Percentiles rank a stretch among this genome's conserved stretches.
Conservation (phyloP, 2,329 filamentous ascomycete species). For the Cryphonectria parasitica region DNA sequence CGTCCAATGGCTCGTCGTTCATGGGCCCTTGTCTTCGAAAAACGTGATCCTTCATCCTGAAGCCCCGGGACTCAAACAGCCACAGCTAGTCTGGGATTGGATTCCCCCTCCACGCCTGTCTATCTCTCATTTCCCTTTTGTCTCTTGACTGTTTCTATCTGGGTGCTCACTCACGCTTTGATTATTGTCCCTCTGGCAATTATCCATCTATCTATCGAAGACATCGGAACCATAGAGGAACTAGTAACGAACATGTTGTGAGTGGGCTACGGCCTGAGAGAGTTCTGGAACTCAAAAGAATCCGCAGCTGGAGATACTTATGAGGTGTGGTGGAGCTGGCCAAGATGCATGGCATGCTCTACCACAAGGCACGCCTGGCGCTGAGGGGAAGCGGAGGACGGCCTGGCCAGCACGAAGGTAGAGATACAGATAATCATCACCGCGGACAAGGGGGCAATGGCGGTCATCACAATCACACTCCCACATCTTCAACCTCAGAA, state of each 20-base stretch:
- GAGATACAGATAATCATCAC: not conserved
- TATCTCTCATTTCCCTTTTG: not conserved
- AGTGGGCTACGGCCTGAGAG: not conserved
- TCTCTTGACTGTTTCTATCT: not conserved
- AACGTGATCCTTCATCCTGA: slow-evolving; percentile 10
- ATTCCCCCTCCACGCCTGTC: not conserved
- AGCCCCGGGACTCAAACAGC: not conserved
- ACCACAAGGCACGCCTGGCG: not conserved
- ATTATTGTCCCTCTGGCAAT: not conserved
- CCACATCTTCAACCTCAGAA: not conserved
- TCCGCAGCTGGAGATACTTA: not conserved
- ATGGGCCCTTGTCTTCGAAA: not conserved
- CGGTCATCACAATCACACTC: not conserved
- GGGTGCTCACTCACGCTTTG: not conserved
- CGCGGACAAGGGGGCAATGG: not conserved
- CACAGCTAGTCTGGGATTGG: not conserved
- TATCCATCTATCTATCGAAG: not conserved
- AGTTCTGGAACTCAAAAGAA: not conserved
- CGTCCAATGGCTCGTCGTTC: slow-evolving; percentile 1
- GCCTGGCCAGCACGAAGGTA: not conserved
- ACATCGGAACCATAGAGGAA: not conserved
- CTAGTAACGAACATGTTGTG: not conserved
- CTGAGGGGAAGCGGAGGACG: not conserved
- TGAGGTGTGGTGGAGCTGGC: slow-evolving; percentile 8
- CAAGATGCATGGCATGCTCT: slow-evolving; percentile 4